Conservation (phyloP, 768 basidiomycete genomes). For the Mycena galericulata region DNA sequence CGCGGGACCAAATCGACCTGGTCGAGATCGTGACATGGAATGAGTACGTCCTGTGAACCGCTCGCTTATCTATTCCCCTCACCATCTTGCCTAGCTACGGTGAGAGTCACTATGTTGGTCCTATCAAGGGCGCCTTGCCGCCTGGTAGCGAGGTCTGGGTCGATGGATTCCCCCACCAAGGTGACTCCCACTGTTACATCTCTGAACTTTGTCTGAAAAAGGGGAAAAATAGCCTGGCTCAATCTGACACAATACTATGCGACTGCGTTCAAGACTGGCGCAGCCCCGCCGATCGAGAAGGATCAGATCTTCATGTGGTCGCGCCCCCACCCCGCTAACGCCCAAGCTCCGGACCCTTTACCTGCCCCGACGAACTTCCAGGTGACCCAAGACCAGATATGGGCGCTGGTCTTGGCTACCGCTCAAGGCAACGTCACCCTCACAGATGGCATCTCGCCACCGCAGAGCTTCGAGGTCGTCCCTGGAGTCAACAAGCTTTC, state of each 20-base stretch:
- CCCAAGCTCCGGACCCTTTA: conserved; percentile 66
- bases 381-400: conserved; percentile 71
- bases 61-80: background rate
- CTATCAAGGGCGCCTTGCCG: conserved; percentile 79
- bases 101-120: conserved; percentile 85
- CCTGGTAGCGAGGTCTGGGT: conserved; percentile 79
- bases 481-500: conserved; percentile 74
- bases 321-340: conserved; percentile 70
- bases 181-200: conserved; percentile 40
- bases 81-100: conserved; percentile 44
- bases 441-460: conserved; percentile 56
- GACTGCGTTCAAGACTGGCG: conserved; percentile 77
- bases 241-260: conserved; percentile 75
- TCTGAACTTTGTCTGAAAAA: background rate
- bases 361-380: conserved; percentile 68
- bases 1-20: conserved; percentile 70
- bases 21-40: conserved; percentile 78
- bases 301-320: conserved; percentile 79
- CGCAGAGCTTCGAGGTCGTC: conserved; percentile 60
- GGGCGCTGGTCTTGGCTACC: conserved; percentile 76
- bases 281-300: conserved; percentile 65
- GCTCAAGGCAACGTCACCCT: conserved; percentile 68
- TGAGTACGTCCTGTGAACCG: conserved; percentile 47
- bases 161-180: conserved; percentile 69
- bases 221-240: conserved; percentile 65